These are phyloP conservation scores for Paxillus involutus DNA, from an alignment of 768 basidiomycete species.

Conservation along the genomic window DNA sequence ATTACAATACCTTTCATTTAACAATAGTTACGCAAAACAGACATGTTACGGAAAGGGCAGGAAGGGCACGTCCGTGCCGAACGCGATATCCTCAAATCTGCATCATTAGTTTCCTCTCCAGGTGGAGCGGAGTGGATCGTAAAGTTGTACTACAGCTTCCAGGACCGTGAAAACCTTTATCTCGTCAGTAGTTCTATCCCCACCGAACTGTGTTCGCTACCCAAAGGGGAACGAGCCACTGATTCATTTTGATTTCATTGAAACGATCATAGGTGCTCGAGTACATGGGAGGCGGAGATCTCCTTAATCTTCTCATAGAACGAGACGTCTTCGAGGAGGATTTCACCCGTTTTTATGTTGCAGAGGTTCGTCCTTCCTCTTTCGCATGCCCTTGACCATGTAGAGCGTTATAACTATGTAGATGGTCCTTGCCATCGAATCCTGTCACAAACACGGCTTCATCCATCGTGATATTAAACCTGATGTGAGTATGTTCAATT, in stretches of 20 bases:
- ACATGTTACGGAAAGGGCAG: slow-evolving; percentile 95
- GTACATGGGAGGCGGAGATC: slow-evolving; percentile 96
- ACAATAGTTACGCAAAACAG: slow-evolving; percentile 74
- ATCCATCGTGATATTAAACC: slow-evolving; percentile 99
- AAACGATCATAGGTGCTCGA: slow-evolving; percentile 69
- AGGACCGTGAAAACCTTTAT: slow-evolving; percentile 94
- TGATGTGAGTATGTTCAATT: slow-evolving; percentile 55
- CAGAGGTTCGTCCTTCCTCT: slow-evolving; percentile 61
- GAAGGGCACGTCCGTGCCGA: slow-evolving; percentile 97
- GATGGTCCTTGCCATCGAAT: slow-evolving; percentile 95
- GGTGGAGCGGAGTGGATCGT: slow-evolving; percentile 92
- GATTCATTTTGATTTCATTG: slow-evolving; percentile 61
- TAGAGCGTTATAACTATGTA: slow-evolving; percentile 40
- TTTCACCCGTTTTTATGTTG: slow-evolving; percentile 91
- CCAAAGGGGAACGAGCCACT: slow-evolving; percentile 30
- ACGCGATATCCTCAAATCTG: slow-evolving; percentile 90
- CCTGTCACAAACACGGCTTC: slow-evolving; percentile 92
- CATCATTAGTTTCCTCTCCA: slow-evolving; percentile 74
- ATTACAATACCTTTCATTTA: slow-evolving; percentile 24
- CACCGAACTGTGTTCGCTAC: slow-evolving; percentile 20
- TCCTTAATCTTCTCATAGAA: slow-evolving; percentile 94
- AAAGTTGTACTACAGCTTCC: slow-evolving; percentile 88
- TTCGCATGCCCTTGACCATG: slow-evolving; percentile 19
- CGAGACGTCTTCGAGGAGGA: slow-evolving; percentile 87
- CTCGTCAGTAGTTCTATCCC: slow-evolving; percentile 60